Evolutionary conservation across 306 rosid genomes (phyloP).

Genomic region (Prosopis cineraria): DNA sequence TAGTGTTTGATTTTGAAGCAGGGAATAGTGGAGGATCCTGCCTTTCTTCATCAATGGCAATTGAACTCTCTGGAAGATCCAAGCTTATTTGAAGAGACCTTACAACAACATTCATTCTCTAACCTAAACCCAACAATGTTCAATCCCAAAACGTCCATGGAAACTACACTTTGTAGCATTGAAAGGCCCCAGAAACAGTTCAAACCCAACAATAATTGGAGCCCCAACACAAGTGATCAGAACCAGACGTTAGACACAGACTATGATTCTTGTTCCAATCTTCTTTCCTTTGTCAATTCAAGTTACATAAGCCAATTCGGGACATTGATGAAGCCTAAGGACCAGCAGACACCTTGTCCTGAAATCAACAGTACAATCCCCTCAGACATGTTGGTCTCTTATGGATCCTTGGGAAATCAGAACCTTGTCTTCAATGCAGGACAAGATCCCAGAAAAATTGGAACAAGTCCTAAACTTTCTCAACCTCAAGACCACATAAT

Average conservation of each 20-base stretch:
- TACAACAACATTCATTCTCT: conserved; percentile 50
- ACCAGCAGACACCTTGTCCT: conserved; percentile 51
- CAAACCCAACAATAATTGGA: conserved; percentile 55
- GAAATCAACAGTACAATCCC: conserved; percentile 40
- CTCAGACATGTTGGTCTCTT: conserved; percentile 51
- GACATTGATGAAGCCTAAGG: conserved; percentile 64
- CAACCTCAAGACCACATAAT: conserved; percentile 78
- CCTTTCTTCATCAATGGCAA: conserved; percentile 64
- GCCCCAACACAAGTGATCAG: conserved; percentile 39
- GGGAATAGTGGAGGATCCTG: conserved; percentile 70
- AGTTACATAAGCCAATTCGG: conserved; percentile 55
- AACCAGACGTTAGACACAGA: not conserved
- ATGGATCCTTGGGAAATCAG: conserved; percentile 51
- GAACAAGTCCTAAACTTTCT: conserved; percentile 51
- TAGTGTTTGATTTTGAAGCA: conserved; percentile 31
- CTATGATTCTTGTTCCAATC: conserved; percentile 45
- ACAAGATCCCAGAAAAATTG: conserved; percentile 47
- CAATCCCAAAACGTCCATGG: conserved; percentile 48
- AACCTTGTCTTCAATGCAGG: conserved; percentile 41
- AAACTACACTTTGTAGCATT: conserved; percentile 33
- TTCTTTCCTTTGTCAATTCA: conserved; percentile 55
- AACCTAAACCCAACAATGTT: conserved; percentile 42
- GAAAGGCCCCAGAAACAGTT: conserved; percentile 58
- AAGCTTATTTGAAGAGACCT: conserved; percentile 57
- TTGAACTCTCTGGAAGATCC: conserved; percentile 57